phyloP scores from a whole-genome alignment of 345 rosid genomes.

The Gossypium arboreum region DNA sequence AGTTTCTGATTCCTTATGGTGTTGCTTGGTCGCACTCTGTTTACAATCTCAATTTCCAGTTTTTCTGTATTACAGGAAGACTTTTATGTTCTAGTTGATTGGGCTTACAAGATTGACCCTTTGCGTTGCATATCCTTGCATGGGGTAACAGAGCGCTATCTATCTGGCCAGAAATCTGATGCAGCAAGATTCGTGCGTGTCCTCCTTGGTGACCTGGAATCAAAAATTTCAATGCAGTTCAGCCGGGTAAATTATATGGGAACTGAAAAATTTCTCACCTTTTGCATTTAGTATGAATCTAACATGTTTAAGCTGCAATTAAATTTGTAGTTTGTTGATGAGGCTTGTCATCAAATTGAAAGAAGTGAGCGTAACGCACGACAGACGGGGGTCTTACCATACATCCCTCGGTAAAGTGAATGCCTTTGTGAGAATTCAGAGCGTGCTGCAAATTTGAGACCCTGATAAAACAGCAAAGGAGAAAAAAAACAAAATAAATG shows the following conservation, averaged over 20 bases:
- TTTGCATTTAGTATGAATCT: constrained; percentile 13
- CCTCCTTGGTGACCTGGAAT: constrained; percentile 92
- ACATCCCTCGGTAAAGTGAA: constrained; percentile 73
- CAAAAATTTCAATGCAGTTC: constrained; percentile 89
- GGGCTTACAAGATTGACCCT: constrained; percentile 99
- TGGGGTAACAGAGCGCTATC: constrained; percentile 93
- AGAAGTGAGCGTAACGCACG: constrained; percentile 85
- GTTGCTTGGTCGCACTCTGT: background rate
- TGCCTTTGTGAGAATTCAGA: constrained; percentile 3
- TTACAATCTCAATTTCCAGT: background rate
- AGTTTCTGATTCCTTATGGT: background rate
- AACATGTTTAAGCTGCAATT: constrained; percentile 20
- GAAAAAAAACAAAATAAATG: background rate
- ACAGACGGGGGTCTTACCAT: constrained; percentile 87
- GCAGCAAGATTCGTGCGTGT: constrained; percentile 99
- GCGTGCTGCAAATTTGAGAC: background rate
- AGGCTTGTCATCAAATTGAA: constrained; percentile 97
- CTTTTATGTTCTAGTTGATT: constrained; percentile 96
- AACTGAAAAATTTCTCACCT: constrained; percentile 6
- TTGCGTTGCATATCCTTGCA: constrained; percentile 98
- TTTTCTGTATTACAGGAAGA: constrained; percentile 64
- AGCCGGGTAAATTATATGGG: constrained; percentile 59
- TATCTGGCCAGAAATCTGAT: constrained; percentile 88
- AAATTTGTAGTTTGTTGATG: constrained; percentile 82
- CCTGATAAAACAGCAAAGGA: background rate